Evolutionary conservation across 495 filamentous ascomycete species (phyloP).

Genomic region (Aspergillus steynii): DNA sequence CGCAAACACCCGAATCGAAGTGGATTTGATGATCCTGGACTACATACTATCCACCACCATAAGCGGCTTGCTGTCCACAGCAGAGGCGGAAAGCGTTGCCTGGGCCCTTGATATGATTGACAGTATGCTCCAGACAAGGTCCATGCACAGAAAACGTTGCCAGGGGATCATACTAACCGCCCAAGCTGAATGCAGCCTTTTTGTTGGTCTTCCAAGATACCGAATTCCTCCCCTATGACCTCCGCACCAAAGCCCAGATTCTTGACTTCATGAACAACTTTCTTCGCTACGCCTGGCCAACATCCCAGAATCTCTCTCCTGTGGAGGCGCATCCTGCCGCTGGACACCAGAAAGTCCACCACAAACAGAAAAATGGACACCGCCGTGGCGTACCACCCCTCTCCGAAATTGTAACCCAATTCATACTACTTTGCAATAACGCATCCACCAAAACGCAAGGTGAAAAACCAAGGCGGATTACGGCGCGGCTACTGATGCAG

Average conservation of each 20-base stretch:
- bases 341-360: neutral
- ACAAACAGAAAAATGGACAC: neutral
- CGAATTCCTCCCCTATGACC: slow-evolving; percentile 20
- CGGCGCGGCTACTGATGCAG: slow-evolving; percentile 51
- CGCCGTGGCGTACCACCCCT: neutral
- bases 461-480: slow-evolving; percentile 44
- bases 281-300: neutral
- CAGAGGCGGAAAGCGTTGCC: slow-evolving; percentile 15
- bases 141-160: neutral
- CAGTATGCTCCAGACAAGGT: slow-evolving; percentile 21
- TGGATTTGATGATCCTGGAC: slow-evolving; percentile 56
- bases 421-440: slow-evolving; percentile 49
- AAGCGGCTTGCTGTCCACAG: slow-evolving; percentile 25
- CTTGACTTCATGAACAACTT: slow-evolving; percentile 19
- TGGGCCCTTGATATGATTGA: slow-evolving; percentile 26
- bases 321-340: neutral
- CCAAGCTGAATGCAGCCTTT: slow-evolving; percentile 9
- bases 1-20: slow-evolving; percentile 34
- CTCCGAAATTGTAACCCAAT: slow-evolving; percentile 42
- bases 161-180: slow-evolving; percentile 3
- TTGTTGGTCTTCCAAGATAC: slow-evolving; percentile 4
- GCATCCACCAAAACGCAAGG: slow-evolving; percentile 25
- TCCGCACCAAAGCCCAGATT: slow-evolving; percentile 31
- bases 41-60: slow-evolving; percentile 51
- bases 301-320: neutral